Evolutionary conservation across 179 eudicot species (phyloP).

Genomic region (Pouteria campechiana): DNA sequence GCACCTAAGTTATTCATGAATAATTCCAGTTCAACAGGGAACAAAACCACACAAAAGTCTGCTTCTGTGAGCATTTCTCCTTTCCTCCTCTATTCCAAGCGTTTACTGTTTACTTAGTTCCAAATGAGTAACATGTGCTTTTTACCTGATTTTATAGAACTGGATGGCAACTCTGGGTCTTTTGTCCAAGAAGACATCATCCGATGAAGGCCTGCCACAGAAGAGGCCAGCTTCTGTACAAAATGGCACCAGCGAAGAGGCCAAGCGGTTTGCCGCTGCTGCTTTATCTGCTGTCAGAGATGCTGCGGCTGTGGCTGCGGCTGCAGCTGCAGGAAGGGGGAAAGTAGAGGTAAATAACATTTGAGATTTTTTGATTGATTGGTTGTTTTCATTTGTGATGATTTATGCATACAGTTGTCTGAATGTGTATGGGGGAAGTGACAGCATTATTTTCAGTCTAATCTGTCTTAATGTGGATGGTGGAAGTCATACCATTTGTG

Average conservation of each 20-base stretch:
- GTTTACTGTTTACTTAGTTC: neutral
- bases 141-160: constrained; percentile 21
- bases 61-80: constrained; percentile 26
- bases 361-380: neutral
- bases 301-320: constrained; percentile 37
- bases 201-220: constrained; percentile 6
- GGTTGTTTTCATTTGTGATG: neutral
- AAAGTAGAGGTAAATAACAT: constrained; percentile 72
- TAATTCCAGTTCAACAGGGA: constrained; percentile 17
- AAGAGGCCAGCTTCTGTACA: constrained; percentile 16
- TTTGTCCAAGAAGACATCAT: constrained; percentile 34
- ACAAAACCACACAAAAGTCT: constrained; percentile 14
- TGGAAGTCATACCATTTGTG: no score
- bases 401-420: no score
- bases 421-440: no score
- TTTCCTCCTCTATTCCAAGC: neutral
- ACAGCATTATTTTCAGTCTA: no score
- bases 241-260: constrained; percentile 57
- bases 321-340: constrained; percentile 39
- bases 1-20: constrained; percentile 42
- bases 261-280: constrained; percentile 75
- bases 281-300: constrained; percentile 81
- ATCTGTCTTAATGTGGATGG: no score
- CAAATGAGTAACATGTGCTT: neutral
- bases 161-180: constrained; percentile 78